Base-by-base conservation (phyloP, 2,329 filamentous ascomycete genomes). In the Fusarium pseudonygamai region DNA sequence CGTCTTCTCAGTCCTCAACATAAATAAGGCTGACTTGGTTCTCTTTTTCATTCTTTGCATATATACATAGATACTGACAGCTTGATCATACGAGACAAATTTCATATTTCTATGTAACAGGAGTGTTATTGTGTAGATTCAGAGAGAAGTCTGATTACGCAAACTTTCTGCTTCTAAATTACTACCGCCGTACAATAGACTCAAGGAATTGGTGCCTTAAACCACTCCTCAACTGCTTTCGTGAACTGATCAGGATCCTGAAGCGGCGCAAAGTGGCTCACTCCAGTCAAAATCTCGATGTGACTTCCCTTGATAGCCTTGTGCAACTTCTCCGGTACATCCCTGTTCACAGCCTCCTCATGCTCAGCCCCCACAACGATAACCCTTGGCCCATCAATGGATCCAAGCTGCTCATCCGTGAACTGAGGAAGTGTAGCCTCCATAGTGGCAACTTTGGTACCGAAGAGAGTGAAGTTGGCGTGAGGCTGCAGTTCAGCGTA, bases 231-330 rank as follows among this genome's bases (percentile, higher is more conserved):
- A 11, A 82, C 74, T 26, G 79, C 79, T 18, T 69, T 64, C 6
- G 80, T 77, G 56, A 83, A 83, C 67, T 81, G 78, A 5, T 72
- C 75, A 7, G 83, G 82, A 70, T 85, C 79, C 70, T 85, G 83
- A 22, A 84, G 39, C 4, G 83, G 83, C 40, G 83, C 83, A 71
- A 85, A 85, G 67, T 85, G 83, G 67, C 83, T 84, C 11, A 84
- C 83, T 4, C 78, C 79, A 4, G 66, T 78, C 67, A 85, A 69
- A 13, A 80, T 82, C 42, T 79, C 73, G 49, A 82, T 61, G 59
- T 77, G 75, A 64, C 83, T 85, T 7, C 80, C 80, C n/a, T 75
- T 70, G 53, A 85, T 84, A 37, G 81, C 79, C 16, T 68, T 71
- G 61, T 82, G 76, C 60, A 85, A 69, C 68, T 79, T 79, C 6